Base-by-base conservation (phyloP, 805 yeast genomes). In the Saccharomycopsis malanga region DNA sequence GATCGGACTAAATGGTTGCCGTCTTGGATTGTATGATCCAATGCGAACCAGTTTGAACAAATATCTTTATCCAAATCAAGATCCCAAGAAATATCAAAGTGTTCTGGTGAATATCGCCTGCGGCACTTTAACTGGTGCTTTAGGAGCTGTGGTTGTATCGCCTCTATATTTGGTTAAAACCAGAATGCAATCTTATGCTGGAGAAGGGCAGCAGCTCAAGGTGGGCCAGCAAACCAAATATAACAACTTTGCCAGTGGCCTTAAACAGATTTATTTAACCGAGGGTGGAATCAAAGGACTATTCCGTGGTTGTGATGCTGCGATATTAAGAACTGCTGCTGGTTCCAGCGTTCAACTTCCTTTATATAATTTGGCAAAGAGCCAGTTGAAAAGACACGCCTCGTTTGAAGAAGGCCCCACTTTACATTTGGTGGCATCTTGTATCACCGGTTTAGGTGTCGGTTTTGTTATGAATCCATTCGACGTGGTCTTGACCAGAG, bases 301-400 rank as follows among this genome's bases (percentile, higher is more conserved):
- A 52, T 91, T 79, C 65, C 73, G 94, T 53, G 98, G 98, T 54
- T 87, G 88, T 3, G 95, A 87, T 59, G 96, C 98, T 2, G 98
- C 98, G 1, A 77, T 88, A 27, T 68, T 93, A 53, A 77, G 98
- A 66, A 93, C 98, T 1, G 96, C 96, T 58, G 83, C 88, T 48
- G 98, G 98, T 2, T 93, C 98, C 5, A 76, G 95, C 22, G 96
- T 87, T 34, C 98, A 93, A 68, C 70, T 93, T 56, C 98, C 98
- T 14, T 79, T 88, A 42, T 93, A 93, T 68, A 84, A 81, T 62
- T 21, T 17, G 4, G 23, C 25, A 5, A 43, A 43, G 18, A 21
- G 20, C 25, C 21, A 34, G 21, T 21, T 34, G 15, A 25, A 25
- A 36, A n/a, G 18, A 17, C 62, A 79, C 56, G 69, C 76, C 24